Conservation (phyloP, 2,329 filamentous ascomycete species). For the Hypoxylon rubiginosum region DNA sequence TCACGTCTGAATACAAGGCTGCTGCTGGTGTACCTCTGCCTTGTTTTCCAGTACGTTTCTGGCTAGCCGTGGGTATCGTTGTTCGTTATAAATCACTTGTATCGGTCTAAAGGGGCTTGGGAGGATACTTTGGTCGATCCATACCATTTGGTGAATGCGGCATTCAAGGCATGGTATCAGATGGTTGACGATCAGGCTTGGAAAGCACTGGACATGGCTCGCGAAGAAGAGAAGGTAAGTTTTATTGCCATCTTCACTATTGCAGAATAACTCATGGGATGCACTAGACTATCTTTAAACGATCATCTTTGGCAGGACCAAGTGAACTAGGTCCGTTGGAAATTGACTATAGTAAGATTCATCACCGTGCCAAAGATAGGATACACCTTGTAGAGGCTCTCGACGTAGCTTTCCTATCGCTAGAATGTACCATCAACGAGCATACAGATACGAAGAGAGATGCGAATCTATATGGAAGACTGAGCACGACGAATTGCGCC, state of each 20-base stretch:
- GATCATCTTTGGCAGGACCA: not conserved
- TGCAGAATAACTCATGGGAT: not conserved
- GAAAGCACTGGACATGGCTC: not conserved
- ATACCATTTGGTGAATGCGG: not conserved
- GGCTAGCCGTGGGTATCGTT: not conserved
- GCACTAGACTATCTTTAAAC: not conserved
- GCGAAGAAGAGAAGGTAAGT: constrained; percentile 1
- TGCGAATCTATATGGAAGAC: not conserved
- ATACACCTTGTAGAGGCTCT: not conserved
- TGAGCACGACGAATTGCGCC: constrained; percentile 17
- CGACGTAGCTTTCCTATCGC: not conserved
- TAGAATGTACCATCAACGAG: not conserved
- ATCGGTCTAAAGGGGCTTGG: not conserved
- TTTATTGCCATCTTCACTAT: not conserved
- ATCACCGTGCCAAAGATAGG: not conserved
- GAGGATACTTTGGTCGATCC: not conserved
- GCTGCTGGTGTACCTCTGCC: not conserved
- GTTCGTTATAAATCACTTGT: not conserved
- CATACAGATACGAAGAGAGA: not conserved
- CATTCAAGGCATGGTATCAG: not conserved
- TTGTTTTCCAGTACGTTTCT: not conserved
- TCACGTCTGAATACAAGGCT: not conserved
- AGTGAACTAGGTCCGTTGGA: not conserved
- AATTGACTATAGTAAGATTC: not conserved
- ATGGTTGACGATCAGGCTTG: not conserved